Evolutionary conservation across 108 stramenopile species (phyloP).

Genomic region (Mayamaea pseudoterrestris): DNA sequence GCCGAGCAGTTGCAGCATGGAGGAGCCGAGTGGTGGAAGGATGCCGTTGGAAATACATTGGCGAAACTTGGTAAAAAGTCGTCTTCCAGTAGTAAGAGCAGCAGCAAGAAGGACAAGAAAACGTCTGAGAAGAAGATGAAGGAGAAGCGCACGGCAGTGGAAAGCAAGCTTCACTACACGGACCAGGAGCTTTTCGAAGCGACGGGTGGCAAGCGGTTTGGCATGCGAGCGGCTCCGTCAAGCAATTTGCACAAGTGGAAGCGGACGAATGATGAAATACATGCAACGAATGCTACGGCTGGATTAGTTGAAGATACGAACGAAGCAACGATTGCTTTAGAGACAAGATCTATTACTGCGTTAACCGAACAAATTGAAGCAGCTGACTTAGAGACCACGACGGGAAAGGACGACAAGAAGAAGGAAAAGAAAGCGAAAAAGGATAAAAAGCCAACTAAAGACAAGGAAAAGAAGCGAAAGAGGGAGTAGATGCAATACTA

Average conservation of each 20-base stretch:
- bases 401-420: constrained; percentile 12
- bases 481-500: too few species aligned
- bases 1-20: constrained; percentile 6
- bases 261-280: constrained; percentile 44
- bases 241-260: constrained; percentile 70
- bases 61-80: constrained; percentile 48
- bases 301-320: constrained; percentile 29
- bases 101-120: constrained; percentile 15
- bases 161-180: too few species aligned
- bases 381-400: neutral
- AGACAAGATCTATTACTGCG: constrained; percentile 1
- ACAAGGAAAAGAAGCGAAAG: neutral
- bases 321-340: constrained; percentile 4
- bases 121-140: constrained; percentile 6
- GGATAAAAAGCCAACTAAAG: constrained; percentile 24
- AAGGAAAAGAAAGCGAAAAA: constrained; percentile 25
- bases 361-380: constrained; percentile 5
- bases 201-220: constrained; percentile 77
- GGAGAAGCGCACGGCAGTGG: too few species aligned
- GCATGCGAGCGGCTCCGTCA: constrained; percentile 67
- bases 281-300: constrained; percentile 29
- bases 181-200: constrained; percentile 85
- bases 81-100: constrained; percentile 4
- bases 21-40: constrained; percentile 79
- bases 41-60: constrained; percentile 58